Base-by-base conservation (phyloP, 202 grass and related monocot species). In the Brachypodium distachyon region DNA sequence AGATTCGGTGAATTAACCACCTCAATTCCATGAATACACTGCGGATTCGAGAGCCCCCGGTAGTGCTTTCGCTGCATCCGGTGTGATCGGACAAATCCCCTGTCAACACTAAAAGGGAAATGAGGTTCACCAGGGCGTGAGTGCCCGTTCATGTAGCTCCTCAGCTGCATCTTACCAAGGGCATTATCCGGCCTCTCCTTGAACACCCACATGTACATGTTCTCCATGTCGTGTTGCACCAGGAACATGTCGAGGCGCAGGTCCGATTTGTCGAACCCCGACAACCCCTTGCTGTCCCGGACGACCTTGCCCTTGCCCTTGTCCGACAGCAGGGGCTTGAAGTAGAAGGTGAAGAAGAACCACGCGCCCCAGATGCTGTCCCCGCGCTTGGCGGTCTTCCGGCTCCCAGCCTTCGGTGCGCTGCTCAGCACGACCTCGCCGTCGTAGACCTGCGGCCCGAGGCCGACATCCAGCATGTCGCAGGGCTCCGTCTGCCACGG, bases 181-280 rank as follows among this genome's bases (percentile, higher is more conserved):
- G 91, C 84, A 82, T 95, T 99, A 49, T 99, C 96, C 14, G 89
- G 91, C 31, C 96, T 84, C 70, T 95, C 96, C 83, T 95, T 99
- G 87, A 95, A 99, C 11, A 87, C 91, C 96, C 96, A 99, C 96
- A 99, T 99, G 67, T 99, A 99, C 91, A 99, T 95, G 80, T 99
- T 99, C 83, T 99, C 96, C 96, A 99, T 89, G 89, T 99, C 96
- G 46, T 99, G 96, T 81, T 99, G 96, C 79, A 99, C 96, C 66
- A 99, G 65, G 75, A 99, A 99, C 62, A 94, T 87, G 63, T 98
- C 96, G 2, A 90, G 83, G 44, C 74, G 73, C 80, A 98, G 86
- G 74, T 98, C 96, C n/a, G 96, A 85, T 57, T 88, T 94, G 18
- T 98, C 96, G 29, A 90, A 95, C 6, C 82, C 91, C 3, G 71